Percentiles rank a stretch among this genome's conserved stretches.
phyloP scores from a whole-genome alignment of 2,329 filamentous ascomycete genomes.

The Trichoderma oligosporum region DNA sequence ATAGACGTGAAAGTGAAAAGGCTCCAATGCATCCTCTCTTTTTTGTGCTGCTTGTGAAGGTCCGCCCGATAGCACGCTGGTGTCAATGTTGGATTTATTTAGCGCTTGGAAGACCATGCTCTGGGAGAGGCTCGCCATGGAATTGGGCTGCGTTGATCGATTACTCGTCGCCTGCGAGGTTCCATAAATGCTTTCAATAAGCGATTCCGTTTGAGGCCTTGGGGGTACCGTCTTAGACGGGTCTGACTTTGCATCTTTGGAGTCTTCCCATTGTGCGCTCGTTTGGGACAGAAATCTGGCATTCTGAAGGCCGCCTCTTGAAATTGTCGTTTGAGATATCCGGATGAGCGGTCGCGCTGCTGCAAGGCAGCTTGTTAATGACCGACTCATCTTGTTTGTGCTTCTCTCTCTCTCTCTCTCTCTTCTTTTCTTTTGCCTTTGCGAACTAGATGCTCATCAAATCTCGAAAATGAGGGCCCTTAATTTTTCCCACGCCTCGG shows the following conservation, averaged over 20 bases:
- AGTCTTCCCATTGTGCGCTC: slow-evolving; percentile 29
- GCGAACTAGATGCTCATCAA: slow-evolving; percentile 14
- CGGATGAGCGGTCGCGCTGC: slow-evolving; percentile 39
- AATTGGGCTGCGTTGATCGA: slow-evolving; percentile 26
- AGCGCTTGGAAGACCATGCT: slow-evolving; percentile 40
- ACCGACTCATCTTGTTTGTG: slow-evolving; percentile 43
- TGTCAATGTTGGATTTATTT: slow-evolving; percentile 34
- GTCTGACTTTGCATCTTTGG: slow-evolving; percentile 23
- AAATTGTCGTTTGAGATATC: slow-evolving; percentile 24
- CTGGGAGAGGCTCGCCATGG: slow-evolving; percentile 35
- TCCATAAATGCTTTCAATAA: slow-evolving; percentile 37
- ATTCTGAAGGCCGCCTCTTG: slow-evolving; percentile 24
- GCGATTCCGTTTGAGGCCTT: slow-evolving; percentile 29
- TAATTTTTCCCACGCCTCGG: slow-evolving; percentile 15
- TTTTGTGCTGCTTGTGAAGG: slow-evolving; percentile 23
- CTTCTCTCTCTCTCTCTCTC: slow-evolving; percentile 20
- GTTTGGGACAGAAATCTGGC: slow-evolving; percentile 42
- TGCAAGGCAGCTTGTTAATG: slow-evolving; percentile 42
- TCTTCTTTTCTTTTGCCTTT: too few species aligned
- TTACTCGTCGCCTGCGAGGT: slow-evolving; percentile 22
- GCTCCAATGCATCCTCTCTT: slow-evolving; percentile 47
- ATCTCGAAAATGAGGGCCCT: neutral
- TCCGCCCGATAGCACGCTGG: slow-evolving; percentile 29
- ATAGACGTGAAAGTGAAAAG: slow-evolving; percentile 84
- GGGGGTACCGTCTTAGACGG: slow-evolving; percentile 24